phyloP scores from a whole-genome alignment of 2,329 filamentous ascomycete species.

The Phaeosphaeria sp. region DNA sequence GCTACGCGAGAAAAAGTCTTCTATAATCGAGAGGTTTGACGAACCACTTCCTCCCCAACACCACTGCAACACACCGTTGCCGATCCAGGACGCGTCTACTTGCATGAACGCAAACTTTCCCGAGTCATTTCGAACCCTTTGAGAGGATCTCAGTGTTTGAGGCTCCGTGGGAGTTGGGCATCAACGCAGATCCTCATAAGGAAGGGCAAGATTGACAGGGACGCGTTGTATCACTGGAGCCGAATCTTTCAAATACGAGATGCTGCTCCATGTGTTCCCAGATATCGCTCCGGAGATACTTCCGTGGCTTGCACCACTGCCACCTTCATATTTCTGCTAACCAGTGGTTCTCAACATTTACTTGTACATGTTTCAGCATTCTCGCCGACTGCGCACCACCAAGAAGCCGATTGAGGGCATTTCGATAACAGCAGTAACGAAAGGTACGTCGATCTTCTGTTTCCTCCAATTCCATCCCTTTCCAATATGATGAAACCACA shows the following conservation, averaged over 20 bases:
- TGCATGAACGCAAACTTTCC: neutral
- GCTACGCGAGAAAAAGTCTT: neutral
- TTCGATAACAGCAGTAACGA: neutral
- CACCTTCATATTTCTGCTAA: neutral
- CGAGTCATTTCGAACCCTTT: neutral
- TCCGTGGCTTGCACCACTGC: slow-evolving; percentile 1
- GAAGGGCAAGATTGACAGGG: slow-evolving; percentile 18
- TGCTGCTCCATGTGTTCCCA: neutral
- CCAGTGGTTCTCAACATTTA: neutral
- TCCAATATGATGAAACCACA: slow-evolving; percentile 46
- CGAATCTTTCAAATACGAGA: slow-evolving; percentile 2
- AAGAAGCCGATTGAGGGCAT: neutral
- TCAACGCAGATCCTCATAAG: slow-evolving; percentile 19
- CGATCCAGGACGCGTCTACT: neutral
- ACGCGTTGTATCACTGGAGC: slow-evolving; percentile 12
- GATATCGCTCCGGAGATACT: neutral
- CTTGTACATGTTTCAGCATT: neutral
- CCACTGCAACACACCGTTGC: neutral
- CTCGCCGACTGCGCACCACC: neutral
- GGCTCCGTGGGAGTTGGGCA: slow-evolving; percentile 27
- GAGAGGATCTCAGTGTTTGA: neutral
- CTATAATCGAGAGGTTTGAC: neutral
- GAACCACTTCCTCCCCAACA: neutral
- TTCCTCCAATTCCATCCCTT: slow-evolving; percentile 7
- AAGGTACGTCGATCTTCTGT: slow-evolving; percentile 27